Evolutionary conservation across 176 grass and related monocot species (phyloP), one percentile per base, ranked within the genome.

Genomic region (Ensete glaucum): DNA sequence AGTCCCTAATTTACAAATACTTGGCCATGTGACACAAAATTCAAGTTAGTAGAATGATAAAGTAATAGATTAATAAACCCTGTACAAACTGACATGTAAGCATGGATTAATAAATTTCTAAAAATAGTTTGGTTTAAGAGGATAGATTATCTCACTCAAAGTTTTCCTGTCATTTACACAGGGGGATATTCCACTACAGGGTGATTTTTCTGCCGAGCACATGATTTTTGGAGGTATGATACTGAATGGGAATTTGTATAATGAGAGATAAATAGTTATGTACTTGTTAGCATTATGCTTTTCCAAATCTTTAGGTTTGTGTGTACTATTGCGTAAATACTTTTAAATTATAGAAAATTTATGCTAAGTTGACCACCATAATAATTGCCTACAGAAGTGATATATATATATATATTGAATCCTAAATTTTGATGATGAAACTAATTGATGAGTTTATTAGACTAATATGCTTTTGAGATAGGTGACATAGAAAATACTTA

Each of bases 121-220:
- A 13, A 70, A 0, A 49, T 1, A 58, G 9, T 19, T 63, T 84
- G 62, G 65, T 80, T 80, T 65, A 0, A 72, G 24, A 12, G 25
- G 53, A 34, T 77, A 78, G 57, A 77, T 76, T 78, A 15, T 85
- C 10, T 70, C 11, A 56, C 20, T 81, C 57, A 84, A 64, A 70
- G 24, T 29, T 53, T 50, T 25, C 29, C 69, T 8, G 20, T 80
- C 72, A 52, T 74, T 43, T 76, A 84, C 11, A 71, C 73, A 93
- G 95, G 95, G 95, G n/a, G 95, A 93, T 82, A 80, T 93, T 86
- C 95, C 90, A n/a, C 84, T 98, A n/a, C 95, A 98, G 83, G 95
- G 95, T 17, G 90, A 98, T 52, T 93, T 98, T 78, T 98, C 88
- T 17, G 95, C 95, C 20, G 82, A 98, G 75, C 95, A 98, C 64